A percentile compares a stretch with the other conserved stretches of the same genome.
phyloP scores from a whole-genome alignment of 805 yeast species.

The Zygotorulaspora chibaensis region DNA sequence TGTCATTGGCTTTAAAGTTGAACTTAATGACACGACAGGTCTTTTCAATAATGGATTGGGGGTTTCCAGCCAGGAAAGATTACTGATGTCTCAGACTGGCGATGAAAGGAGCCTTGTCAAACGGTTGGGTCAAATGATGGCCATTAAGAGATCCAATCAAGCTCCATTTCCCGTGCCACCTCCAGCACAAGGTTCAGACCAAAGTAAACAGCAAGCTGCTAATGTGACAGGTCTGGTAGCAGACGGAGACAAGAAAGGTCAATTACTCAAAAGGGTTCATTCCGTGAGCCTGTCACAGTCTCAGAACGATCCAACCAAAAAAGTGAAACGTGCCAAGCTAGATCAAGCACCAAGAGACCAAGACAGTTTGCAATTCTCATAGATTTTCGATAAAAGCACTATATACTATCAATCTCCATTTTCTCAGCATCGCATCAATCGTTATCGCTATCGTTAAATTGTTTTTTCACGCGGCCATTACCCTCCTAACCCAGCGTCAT shows the following conservation, averaged over 20 bases:
- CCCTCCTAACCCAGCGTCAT: neutral
- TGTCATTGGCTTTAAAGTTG: slow-evolving; percentile 49
- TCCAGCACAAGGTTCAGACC: slow-evolving; percentile 1
- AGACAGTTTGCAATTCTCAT: slow-evolving; percentile 20
- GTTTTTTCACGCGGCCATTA: neutral
- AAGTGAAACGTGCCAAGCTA: slow-evolving; percentile 32
- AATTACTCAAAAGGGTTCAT: slow-evolving; percentile 23
- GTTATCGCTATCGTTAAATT: neutral
- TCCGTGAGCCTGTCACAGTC: slow-evolving; percentile 29
- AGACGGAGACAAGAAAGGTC: slow-evolving; percentile 9
- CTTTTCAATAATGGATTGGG: slow-evolving; percentile 49
- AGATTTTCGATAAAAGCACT: neutral
- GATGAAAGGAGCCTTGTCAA: slow-evolving; percentile 24
- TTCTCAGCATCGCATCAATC: neutral
- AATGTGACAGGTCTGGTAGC: neutral
- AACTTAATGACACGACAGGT: slow-evolving; percentile 59
- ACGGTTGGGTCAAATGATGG: slow-evolving; percentile 23
- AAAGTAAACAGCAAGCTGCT: slow-evolving; percentile 1
- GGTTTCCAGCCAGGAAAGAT: slow-evolving; percentile 14
- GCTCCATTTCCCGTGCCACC: slow-evolving; percentile 7
- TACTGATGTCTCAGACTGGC: slow-evolving; percentile 21
- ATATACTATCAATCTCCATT: neutral
- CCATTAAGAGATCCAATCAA: slow-evolving; percentile 15
- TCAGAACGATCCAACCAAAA: slow-evolving; percentile 25
- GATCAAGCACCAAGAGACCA: slow-evolving; percentile 24